These are phyloP conservation scores for Fraxinus americana DNA, from an alignment of 257 asterid species.

Conservation along the genomic window DNA sequence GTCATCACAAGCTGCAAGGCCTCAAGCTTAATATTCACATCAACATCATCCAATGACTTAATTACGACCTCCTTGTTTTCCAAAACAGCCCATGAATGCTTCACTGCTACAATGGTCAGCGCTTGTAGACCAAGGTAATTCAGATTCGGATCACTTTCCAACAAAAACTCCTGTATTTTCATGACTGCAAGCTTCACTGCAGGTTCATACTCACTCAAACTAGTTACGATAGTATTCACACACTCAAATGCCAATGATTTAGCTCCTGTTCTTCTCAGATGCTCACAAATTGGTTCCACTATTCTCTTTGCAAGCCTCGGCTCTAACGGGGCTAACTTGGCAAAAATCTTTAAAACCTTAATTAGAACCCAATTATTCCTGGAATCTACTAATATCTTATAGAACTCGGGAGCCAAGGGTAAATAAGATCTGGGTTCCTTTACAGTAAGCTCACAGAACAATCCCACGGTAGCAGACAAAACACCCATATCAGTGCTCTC, in stretches of 20 bases:
- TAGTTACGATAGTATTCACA: constrained; percentile 64
- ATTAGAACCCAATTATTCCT: constrained; percentile 91
- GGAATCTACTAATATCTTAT: constrained; percentile 74
- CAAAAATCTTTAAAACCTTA: constrained; percentile 80
- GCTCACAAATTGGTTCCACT: constrained; percentile 86
- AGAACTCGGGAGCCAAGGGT: constrained; percentile 95
- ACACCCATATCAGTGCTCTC: constrained; percentile 66
- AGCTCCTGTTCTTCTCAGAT: constrained; percentile 75
- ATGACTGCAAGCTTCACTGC: constrained; percentile 81
- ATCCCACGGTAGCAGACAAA: constrained; percentile 80
- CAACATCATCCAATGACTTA: constrained; percentile 84
- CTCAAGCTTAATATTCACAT: constrained; percentile 75
- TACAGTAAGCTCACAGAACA: constrained; percentile 81
- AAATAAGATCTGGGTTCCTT: constrained; percentile 78
- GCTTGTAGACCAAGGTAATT: constrained; percentile 89
- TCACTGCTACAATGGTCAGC: constrained; percentile 55
- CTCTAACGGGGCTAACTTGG: constrained; percentile 73
- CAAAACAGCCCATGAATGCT: constrained; percentile 73
- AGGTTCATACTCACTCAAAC: constrained; percentile 73
- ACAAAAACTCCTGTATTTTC: constrained; percentile 73
- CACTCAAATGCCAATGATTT: constrained; percentile 89
- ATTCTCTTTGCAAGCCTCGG: constrained; percentile 83
- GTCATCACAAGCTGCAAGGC: constrained; percentile 86
- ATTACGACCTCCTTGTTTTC: constrained; percentile 91
- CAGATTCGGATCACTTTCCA: constrained; percentile 83